Conservation (phyloP, 2,329 filamentous ascomycete species). For the Neoarthrinium moseri region DNA sequence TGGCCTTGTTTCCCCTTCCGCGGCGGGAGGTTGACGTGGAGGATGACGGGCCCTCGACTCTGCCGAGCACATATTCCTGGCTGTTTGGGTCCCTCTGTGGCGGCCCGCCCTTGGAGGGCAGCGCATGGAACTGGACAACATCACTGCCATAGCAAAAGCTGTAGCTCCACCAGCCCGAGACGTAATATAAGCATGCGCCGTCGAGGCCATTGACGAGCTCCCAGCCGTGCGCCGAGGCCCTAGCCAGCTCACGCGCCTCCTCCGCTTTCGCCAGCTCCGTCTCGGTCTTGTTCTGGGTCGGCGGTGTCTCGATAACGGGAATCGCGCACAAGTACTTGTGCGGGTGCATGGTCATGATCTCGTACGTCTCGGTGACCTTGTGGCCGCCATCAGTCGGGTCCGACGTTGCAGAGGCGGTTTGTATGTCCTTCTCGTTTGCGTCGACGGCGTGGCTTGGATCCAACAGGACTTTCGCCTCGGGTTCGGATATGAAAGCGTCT, state of each 20-base stretch:
- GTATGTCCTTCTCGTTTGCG: conserved; percentile 29
- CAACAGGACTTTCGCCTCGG: conserved; percentile 65
- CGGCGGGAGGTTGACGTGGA: conserved; percentile 22
- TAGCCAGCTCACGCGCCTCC: conserved; percentile 75
- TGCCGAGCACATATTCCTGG: conserved; percentile 75
- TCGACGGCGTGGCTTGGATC: conserved; percentile 36
- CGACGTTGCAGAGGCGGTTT: conserved; percentile 20
- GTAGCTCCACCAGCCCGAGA: conserved; percentile 95
- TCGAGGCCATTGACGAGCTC: conserved; percentile 77
- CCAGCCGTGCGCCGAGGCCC: conserved; percentile 76
- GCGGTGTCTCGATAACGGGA: conserved; percentile 62
- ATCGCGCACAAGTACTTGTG: conserved; percentile 82
- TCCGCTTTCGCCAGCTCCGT: conserved; percentile 68
- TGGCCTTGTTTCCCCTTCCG: conserved; percentile 8
- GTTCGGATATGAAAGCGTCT: conserved; percentile 68
- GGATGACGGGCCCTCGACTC: conserved; percentile 37
- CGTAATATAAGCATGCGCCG: conserved; percentile 74
- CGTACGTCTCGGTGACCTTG: conserved; percentile 54
- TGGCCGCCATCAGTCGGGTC: conserved; percentile 28
- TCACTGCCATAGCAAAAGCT: conserved; percentile 88
- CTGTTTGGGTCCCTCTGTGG: conserved; percentile 76
- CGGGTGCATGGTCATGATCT: conserved; percentile 70
- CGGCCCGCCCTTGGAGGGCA: conserved; percentile 68
- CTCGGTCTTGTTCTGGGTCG: conserved; percentile 62
- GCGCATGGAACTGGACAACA: conserved; percentile 86